These are phyloP conservation scores for Blastobotrys capitulatus DNA, from an alignment of 1,139 yeast genomes.

Conservation along the genomic window DNA sequence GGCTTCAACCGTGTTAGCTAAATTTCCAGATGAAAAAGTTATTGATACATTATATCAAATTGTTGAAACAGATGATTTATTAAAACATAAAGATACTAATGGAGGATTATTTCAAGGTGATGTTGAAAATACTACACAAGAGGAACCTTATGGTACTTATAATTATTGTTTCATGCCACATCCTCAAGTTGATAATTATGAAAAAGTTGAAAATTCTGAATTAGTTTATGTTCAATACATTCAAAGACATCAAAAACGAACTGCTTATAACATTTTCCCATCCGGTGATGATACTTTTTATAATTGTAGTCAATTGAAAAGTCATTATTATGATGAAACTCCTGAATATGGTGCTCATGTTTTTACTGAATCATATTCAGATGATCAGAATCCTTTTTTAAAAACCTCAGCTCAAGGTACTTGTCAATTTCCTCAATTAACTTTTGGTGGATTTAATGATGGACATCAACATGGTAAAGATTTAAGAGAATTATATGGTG, in stretches of 20 bases:
- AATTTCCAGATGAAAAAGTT: slow-evolving; percentile 2
- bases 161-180: slow-evolving; percentile 42
- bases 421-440: slow-evolving; percentile 38
- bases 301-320: slow-evolving; percentile 30
- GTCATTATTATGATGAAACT: slow-evolving; percentile 21
- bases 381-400: slow-evolving; percentile 16
- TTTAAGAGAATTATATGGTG: slow-evolving; percentile 33
- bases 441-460: slow-evolving; percentile 36
- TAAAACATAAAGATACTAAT: slow-evolving; percentile 1
- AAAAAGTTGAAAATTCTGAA: slow-evolving; percentile 26
- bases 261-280: slow-evolving; percentile 38
- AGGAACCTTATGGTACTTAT: slow-evolving; percentile 29
- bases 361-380: slow-evolving; percentile 26
- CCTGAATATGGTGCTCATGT: slow-evolving; percentile 19
- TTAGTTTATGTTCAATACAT: slow-evolving; percentile 36
- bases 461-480: slow-evolving; percentile 37
- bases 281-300: slow-evolving; percentile 23
- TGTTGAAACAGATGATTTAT: slow-evolving; percentile 1
- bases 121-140: neutral
- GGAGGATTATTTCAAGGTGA: slow-evolving; percentile 6
- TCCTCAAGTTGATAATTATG: slow-evolving; percentile 26
- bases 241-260: slow-evolving; percentile 40
- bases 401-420: slow-evolving; percentile 27
- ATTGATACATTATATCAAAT: slow-evolving; percentile 1
- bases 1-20: slow-evolving; percentile 1